These are phyloP conservation scores for Lachnellula arida DNA, from an alignment of 2,329 filamentous ascomycete species.

Conservation along the genomic window DNA sequence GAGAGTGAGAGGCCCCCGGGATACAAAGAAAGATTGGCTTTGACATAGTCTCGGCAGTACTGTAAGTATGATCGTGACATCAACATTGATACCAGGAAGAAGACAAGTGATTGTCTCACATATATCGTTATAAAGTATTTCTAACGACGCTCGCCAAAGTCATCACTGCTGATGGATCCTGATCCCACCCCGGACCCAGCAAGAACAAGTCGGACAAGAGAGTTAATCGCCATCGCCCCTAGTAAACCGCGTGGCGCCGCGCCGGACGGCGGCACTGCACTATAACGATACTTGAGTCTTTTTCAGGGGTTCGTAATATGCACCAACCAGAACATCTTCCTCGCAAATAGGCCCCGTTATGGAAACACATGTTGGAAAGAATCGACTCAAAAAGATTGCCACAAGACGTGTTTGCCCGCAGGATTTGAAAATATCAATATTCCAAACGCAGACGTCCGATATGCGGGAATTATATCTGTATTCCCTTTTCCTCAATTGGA, in stretches of 20 bases:
- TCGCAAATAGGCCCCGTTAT: not conserved
- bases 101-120: not conserved
- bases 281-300: not conserved
- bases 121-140: not conserved
- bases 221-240: not conserved
- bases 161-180: not conserved
- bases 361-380: not conserved
- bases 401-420: not conserved
- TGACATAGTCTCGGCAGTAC: constrained; percentile 16
- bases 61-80: not conserved
- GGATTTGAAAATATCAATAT: not conserved
- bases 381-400: not conserved
- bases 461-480: not conserved
- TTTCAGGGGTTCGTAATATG: not conserved
- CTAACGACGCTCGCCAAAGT: not conserved
- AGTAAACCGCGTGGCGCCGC: not conserved
- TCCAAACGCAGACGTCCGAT: not conserved
- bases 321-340: not conserved
- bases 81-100: not conserved
- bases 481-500: not conserved
- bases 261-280: not conserved
- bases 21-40: constrained; percentile 37
- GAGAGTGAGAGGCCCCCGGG: constrained; percentile 36
- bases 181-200: not conserved
- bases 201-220: not conserved